A percentile compares a stretch with the other conserved stretches of the same genome.
Evolutionary conservation across 441 rosid genomes (phyloP).

Genomic region (Adansonia madagascariensis): DNA sequence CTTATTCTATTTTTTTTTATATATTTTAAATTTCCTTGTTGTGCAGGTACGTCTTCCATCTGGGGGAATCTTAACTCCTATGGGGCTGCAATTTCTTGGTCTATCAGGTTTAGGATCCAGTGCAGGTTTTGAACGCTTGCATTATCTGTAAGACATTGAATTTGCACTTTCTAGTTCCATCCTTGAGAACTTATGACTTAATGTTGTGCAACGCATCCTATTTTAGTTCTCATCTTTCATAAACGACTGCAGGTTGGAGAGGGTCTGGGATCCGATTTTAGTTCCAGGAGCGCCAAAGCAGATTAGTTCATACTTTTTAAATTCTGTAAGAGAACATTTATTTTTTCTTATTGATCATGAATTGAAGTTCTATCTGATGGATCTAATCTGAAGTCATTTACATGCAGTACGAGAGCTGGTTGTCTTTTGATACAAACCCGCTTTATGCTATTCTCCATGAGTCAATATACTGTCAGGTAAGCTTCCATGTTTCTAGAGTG

Average conservation of each 20-base stretch:
- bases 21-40: constrained; percentile 13
- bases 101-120: constrained; percentile 84
- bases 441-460: constrained; percentile 85
- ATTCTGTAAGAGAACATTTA: constrained; percentile 55
- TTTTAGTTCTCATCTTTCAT: constrained; percentile 16
- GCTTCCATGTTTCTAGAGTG: constrained; percentile 18
- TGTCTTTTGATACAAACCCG: constrained; percentile 77
- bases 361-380: constrained; percentile 13
- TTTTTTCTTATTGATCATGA: constrained; percentile 19
- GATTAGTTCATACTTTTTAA: constrained; percentile 73
- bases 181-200: neutral
- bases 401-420: constrained; percentile 76
- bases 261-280: constrained; percentile 88
- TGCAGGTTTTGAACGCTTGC: constrained; percentile 89
- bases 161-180: neutral
- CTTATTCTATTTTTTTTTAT: neutral
- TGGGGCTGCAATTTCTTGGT: constrained; percentile 84
- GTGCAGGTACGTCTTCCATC: constrained; percentile 87
- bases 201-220: constrained; percentile 5
- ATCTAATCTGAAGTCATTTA: constrained; percentile 28
- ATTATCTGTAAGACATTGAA: constrained; percentile 67
- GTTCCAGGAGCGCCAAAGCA: constrained; percentile 71
- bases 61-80: constrained; percentile 82
- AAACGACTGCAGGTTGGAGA: constrained; percentile 65
- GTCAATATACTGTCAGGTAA: constrained; percentile 87